Percentiles rank a stretch among this genome's conserved stretches.
Conservation (phyloP, 1,284 basidiomycete genomes). For the Rhodotorula glutinis region DNA sequence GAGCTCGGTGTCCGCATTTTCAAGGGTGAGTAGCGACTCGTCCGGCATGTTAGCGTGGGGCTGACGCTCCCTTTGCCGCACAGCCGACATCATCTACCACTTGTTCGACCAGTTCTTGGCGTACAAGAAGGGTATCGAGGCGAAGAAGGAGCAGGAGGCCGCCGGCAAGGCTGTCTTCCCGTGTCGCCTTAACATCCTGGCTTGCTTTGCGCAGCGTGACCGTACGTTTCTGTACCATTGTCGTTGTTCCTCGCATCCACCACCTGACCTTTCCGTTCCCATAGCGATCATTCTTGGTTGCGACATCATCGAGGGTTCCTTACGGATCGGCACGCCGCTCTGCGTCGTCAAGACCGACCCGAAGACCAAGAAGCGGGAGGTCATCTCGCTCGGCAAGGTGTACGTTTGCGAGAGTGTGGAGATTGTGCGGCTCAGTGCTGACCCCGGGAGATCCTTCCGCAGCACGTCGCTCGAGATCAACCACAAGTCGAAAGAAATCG, state of each 20-base stretch:
- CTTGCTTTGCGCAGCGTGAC: constrained; percentile 92
- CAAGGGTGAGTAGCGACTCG: constrained; percentile 62
- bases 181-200: constrained; percentile 85
- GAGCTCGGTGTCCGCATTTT: constrained; percentile 92
- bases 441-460: background rate
- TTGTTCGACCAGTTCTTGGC: constrained; percentile 95
- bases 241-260: background rate
- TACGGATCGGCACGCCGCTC: constrained; percentile 92
- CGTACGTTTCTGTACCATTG: constrained; percentile 51
- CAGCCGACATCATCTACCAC: constrained; percentile 98
- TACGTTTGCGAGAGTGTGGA: constrained; percentile 53
- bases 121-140: constrained; percentile 90
- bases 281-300: constrained; percentile 79
- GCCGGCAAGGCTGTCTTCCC: constrained; percentile 97
- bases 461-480: constrained; percentile 95
- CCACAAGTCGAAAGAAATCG: constrained; percentile 58
- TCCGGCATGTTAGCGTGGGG: no score
- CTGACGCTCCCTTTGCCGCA: background rate
- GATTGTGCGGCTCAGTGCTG: background rate
- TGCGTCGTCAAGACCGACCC: constrained; percentile 90
- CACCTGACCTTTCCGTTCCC: background rate
- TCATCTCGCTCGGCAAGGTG: constrained; percentile 91
- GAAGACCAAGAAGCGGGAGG: constrained; percentile 81
- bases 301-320: constrained; percentile 84
- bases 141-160: constrained; percentile 88